Evolutionary conservation across 2,329 filamentous ascomycete genomes (phyloP).

Genomic region (Bipolaris victoriae): DNA sequence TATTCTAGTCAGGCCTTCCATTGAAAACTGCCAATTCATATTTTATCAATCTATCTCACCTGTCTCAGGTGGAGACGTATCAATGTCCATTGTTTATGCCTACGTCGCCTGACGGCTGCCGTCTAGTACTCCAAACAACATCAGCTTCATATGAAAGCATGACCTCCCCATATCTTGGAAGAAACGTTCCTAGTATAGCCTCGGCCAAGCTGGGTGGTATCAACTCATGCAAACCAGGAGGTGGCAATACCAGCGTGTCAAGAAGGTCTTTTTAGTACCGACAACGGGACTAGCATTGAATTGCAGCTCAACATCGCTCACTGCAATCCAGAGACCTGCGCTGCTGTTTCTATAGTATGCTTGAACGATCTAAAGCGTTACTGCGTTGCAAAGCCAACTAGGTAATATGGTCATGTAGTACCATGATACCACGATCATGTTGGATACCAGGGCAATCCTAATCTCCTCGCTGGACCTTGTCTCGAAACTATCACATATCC

Average conservation of each 20-base stretch:
- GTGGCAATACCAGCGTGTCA: too few species aligned
- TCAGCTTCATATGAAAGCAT: too few species aligned
- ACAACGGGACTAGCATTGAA: background rate
- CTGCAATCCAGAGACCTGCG: too few species aligned
- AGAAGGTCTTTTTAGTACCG: background rate
- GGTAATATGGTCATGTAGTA: background rate
- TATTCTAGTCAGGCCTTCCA: background rate
- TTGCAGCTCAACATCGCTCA: background rate
- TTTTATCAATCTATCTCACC: background rate
- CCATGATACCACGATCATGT: background rate
- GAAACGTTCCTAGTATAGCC: too few species aligned
- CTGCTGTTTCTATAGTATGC: too few species aligned
- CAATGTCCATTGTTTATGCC: too few species aligned
- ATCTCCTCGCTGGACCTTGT: background rate
- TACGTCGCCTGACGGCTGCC: too few species aligned
- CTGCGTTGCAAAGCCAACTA: background rate
- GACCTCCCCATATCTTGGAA: too few species aligned
- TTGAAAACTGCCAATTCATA: background rate
- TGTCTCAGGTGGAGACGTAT: background rate
- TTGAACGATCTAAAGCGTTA: background rate
- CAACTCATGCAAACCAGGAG: too few species aligned
- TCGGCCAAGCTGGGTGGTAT: too few species aligned
- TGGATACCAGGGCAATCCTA: background rate
- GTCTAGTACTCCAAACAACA: too few species aligned
- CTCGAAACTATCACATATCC: background rate